Conservation (phyloP, 371 early-diverging fungal species). For the Blakeslea trispora region DNA sequence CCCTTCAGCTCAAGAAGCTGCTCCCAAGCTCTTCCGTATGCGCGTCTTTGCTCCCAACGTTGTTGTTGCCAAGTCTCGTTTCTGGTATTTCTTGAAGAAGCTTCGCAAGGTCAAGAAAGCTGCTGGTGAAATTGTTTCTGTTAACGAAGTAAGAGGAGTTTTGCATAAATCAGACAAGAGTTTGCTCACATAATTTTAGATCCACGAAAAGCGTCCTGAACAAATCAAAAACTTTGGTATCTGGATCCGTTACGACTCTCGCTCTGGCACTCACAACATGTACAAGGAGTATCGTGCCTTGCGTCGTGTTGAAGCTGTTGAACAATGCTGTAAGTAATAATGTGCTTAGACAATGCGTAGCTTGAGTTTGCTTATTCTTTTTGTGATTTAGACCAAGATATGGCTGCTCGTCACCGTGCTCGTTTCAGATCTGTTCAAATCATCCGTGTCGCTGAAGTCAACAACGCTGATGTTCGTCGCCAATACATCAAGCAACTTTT, state of each 20-base stretch:
- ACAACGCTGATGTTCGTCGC: constrained; percentile 86
- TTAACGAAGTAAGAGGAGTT: constrained; percentile 88
- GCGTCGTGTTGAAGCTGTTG: constrained; percentile 88
- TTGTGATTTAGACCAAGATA: constrained; percentile 79
- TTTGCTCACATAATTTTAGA: constrained; percentile 48
- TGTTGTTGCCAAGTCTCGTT: constrained; percentile 95
- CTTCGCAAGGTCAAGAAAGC: constrained; percentile 98
- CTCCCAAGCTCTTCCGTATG: constrained; percentile 95
- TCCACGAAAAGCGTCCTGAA: constrained; percentile 87
- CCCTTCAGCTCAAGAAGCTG: constrained; percentile 87
- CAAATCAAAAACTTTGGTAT: constrained; percentile 97
- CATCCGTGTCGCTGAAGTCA: constrained; percentile 88
- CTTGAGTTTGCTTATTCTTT: too few species aligned
- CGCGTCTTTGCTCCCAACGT: constrained; percentile 96
- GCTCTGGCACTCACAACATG: constrained; percentile 98
- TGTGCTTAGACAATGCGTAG: too few species aligned
- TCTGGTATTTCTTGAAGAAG: constrained; percentile 97
- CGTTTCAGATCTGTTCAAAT: constrained; percentile 95
- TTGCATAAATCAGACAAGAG: too few species aligned
- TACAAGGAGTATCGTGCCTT: constrained; percentile 99
- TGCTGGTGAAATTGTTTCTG: constrained; percentile 89
- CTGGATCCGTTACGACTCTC: constrained; percentile 97
- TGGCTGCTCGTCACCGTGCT: constrained; percentile 96
- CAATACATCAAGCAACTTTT: constrained; percentile 93
- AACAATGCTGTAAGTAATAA: constrained; percentile 72